phyloP scores from a whole-genome alignment of 805 yeast species.

The Lachancea lanzarotensis region DNA sequence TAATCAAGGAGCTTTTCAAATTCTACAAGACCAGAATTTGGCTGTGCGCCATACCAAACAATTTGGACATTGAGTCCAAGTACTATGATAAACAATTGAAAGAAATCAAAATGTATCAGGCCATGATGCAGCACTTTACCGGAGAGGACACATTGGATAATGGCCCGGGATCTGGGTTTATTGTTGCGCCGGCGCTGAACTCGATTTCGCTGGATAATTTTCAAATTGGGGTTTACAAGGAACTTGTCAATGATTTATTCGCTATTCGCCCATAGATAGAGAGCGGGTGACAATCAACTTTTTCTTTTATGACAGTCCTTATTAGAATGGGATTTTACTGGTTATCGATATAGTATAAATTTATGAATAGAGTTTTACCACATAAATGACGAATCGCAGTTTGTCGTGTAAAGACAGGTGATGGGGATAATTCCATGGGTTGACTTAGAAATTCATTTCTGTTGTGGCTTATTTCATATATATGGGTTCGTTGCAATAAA shows the following conservation, averaged over 20 bases:
- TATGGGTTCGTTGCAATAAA: neutral
- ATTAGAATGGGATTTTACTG: neutral
- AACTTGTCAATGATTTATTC: conserved; percentile 28
- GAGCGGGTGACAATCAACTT: neutral
- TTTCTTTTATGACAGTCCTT: neutral
- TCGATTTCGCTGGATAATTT: conserved; percentile 30
- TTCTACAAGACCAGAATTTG: conserved; percentile 75
- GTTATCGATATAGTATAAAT: neutral
- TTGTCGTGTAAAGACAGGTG: too few species aligned
- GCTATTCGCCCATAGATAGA: conserved; percentile 15
- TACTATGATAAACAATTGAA: conserved; percentile 28
- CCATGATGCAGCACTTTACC: conserved; percentile 30
- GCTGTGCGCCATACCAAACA: conserved; percentile 63
- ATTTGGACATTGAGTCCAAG: conserved; percentile 27
- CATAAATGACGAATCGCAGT: too few species aligned
- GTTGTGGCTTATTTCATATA: neutral
- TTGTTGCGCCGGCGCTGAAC: conserved; percentile 26
- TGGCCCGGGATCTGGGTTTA: conserved; percentile 12
- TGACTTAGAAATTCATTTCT: neutral
- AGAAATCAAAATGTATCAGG: conserved; percentile 30
- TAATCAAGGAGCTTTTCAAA: conserved; percentile 67
- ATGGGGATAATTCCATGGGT: too few species aligned
- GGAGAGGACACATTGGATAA: conserved; percentile 22
- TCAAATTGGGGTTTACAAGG: conserved; percentile 34
- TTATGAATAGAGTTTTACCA: neutral